phyloP scores from a whole-genome alignment of 2,329 filamentous ascomycete species.

The Pestalotiopsis fici region DNA sequence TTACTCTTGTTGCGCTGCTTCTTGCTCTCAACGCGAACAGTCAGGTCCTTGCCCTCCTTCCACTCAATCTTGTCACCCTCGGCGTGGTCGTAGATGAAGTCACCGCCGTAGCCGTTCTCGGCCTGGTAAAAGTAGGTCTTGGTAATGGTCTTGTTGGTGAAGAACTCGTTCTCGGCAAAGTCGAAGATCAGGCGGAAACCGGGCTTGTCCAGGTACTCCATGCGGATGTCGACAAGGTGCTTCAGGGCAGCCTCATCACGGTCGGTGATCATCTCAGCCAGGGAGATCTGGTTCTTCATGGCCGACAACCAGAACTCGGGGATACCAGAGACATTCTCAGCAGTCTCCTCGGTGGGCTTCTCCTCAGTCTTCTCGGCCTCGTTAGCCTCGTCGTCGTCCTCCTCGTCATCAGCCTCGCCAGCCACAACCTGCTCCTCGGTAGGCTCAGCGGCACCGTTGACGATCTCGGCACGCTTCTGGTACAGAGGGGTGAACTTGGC shows the following conservation, averaged over 20 bases:
- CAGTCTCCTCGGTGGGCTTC: conserved; percentile 53
- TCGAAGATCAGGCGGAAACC: conserved; percentile 99
- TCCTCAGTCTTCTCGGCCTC: conserved; percentile 57
- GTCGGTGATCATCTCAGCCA: conserved; percentile 98
- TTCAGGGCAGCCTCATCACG: conserved; percentile 94
- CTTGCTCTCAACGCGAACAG: conserved; percentile 95
- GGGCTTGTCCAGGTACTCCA: conserved; percentile 98
- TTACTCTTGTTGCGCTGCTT: conserved; percentile 99
- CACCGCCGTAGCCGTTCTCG: conserved; percentile 96
- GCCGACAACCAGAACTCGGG: conserved; percentile 99
- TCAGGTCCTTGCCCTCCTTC: conserved; percentile 91
- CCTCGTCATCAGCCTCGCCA: conserved; percentile 75
- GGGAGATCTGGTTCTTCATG: conserved; percentile 98
- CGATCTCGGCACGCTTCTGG: conserved; percentile 88
- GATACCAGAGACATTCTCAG: conserved; percentile 71
- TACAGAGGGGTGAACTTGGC: conserved; percentile 98
- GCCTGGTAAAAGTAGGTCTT: conserved; percentile 99
- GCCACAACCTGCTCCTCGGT: conserved; percentile 84
- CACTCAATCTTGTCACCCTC: conserved; percentile 98
- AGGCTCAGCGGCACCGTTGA: conserved; percentile 86
- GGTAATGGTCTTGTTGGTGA: conserved; percentile 94
- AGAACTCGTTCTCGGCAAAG: conserved; percentile 92
- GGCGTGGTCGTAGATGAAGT: conserved; percentile 99
- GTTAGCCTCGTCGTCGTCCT: conserved; percentile 57
- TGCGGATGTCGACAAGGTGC: conserved; percentile 87